Evolutionary conservation across 352 stramenopile species (phyloP).

Genomic region (Phytophthora sojae): DNA sequence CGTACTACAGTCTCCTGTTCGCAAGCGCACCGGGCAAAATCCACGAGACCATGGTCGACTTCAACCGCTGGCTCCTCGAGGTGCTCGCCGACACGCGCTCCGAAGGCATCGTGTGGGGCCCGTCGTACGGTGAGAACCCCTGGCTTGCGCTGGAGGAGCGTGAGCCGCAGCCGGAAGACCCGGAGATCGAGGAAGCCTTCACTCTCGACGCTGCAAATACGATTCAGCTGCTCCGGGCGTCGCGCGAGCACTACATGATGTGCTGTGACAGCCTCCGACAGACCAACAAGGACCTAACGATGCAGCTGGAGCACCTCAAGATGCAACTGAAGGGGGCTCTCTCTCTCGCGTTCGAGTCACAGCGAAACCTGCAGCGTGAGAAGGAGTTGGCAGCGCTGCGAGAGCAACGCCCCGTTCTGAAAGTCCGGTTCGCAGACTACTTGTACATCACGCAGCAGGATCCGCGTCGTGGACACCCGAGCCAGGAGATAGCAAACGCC

Average conservation of each 20-base stretch:
- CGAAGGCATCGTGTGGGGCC: slow-evolving; percentile 29
- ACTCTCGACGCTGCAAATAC: slow-evolving; percentile 20
- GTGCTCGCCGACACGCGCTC: slow-evolving; percentile 29
- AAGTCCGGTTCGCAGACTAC: slow-evolving; percentile 13
- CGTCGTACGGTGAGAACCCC: slow-evolving; percentile 23
- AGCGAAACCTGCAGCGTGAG: slow-evolving; percentile 27
- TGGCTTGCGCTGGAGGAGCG: slow-evolving; percentile 31
- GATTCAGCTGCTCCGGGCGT: slow-evolving; percentile 32
- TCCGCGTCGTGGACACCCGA: background rate
- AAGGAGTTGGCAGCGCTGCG: slow-evolving; percentile 27
- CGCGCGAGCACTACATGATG: slow-evolving; percentile 39
- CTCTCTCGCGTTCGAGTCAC: slow-evolving; percentile 25
- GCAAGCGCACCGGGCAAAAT: slow-evolving; percentile 15
- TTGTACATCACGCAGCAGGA: slow-evolving; percentile 15
- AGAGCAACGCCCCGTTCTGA: slow-evolving; percentile 14
- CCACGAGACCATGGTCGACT: slow-evolving; percentile 36
- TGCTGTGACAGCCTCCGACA: slow-evolving; percentile 30
- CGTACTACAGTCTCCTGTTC: slow-evolving; percentile 28
- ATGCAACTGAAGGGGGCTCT: slow-evolving; percentile 33
- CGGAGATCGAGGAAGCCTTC: slow-evolving; percentile 12
- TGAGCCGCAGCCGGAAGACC: slow-evolving; percentile 20
- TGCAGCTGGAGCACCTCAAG: slow-evolving; percentile 27
- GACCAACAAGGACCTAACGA: slow-evolving; percentile 22
- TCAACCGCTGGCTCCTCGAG: slow-evolving; percentile 41
- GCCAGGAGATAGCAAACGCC: slow-evolving; percentile 16